These are phyloP conservation scores for Perkinsus marinus DNA, from an alignment of 169 alveolate genomes.

Conservation along the genomic window DNA sequence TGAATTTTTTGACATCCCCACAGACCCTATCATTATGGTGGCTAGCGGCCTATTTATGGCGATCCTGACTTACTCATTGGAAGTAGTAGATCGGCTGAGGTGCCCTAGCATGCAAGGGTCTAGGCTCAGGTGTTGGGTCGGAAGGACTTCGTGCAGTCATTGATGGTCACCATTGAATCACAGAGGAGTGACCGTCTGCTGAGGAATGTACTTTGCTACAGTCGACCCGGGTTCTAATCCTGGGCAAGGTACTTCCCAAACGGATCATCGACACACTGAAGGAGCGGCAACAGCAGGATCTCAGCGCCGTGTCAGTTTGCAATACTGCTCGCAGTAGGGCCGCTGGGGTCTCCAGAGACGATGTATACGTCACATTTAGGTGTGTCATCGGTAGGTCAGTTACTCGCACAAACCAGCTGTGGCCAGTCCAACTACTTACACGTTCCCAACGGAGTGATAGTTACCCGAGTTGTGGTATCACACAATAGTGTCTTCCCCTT, in stretches of 20 bases:
- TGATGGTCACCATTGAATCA: not conserved
- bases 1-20: not conserved
- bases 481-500: not conserved
- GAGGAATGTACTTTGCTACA: not conserved
- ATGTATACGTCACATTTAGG: not conserved
- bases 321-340: not conserved
- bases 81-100: not conserved
- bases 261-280: not conserved
- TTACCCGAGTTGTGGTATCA: not conserved
- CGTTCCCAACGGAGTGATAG: not conserved
- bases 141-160: constrained; percentile 6
- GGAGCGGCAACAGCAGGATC: not conserved
- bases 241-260: not conserved
- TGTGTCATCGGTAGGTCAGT: not conserved
- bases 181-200: not conserved
- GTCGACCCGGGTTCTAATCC: not conserved
- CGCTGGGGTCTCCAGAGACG: not conserved
- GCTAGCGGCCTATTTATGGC: not conserved
- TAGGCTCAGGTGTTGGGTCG: not conserved
- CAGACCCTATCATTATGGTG: not conserved
- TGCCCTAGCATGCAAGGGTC: not conserved
- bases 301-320: not conserved
- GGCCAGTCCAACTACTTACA: not conserved
- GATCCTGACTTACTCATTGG: not conserved
- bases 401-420: not conserved